phyloP scores from a whole-genome alignment of 2,329 filamentous ascomycete genomes.

The Diaporthe sp. region DNA sequence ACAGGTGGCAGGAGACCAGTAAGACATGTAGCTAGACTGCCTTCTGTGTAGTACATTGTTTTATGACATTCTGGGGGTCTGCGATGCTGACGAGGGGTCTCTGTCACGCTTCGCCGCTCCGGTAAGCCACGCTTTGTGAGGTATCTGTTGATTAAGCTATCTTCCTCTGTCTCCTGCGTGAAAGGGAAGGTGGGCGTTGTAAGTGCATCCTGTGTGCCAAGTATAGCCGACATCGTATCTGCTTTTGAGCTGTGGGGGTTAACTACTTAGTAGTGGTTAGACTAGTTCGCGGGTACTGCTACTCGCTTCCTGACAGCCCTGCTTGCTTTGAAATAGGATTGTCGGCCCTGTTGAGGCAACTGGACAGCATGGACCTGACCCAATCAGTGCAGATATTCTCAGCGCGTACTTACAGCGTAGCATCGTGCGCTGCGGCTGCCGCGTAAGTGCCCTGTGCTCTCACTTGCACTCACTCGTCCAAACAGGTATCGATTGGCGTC shows the following conservation, averaged over 20 bases:
- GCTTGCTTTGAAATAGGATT: neutral
- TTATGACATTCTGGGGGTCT: conserved; percentile 10
- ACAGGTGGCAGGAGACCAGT: neutral
- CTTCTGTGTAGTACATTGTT: neutral
- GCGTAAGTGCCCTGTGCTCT: conserved; percentile 20
- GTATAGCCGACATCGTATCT: neutral
- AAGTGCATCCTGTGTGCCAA: neutral
- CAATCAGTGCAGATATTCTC: neutral
- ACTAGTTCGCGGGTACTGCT: neutral
- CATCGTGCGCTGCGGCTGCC: neutral
- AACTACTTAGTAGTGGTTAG: too few species aligned
- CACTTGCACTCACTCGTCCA: neutral
- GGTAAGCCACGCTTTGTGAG: neutral
- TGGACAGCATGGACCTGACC: neutral
- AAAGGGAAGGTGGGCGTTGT: neutral
- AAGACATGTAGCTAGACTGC: conserved; percentile 16
- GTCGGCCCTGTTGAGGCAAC: neutral
- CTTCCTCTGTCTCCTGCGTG: neutral
- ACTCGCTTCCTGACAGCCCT: neutral
- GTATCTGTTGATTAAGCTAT: neutral
- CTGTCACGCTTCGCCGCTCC: neutral
- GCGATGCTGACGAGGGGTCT: conserved; percentile 16
- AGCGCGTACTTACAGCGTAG: neutral
- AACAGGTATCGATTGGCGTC: conserved; percentile 15
- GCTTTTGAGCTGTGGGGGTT: neutral